Evolutionary conservation across 2,329 filamentous ascomycete species (phyloP).

Genomic region (Iodosphaeria phyllophila): DNA sequence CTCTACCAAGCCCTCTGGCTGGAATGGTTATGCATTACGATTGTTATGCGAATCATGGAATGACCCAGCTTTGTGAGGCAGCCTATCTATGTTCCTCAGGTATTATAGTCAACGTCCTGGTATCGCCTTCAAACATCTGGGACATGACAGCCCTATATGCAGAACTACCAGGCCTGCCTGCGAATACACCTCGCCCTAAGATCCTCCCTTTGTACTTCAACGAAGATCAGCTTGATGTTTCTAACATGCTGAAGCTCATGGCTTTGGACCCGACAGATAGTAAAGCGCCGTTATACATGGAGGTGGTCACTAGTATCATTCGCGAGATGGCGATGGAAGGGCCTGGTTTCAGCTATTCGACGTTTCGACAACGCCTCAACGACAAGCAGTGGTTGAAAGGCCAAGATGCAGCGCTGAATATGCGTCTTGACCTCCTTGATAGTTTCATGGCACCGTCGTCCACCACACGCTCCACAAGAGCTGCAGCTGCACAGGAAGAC

Average conservation of each 20-base stretch:
- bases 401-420: constrained; percentile 32
- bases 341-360: constrained; percentile 20
- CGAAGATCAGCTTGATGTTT: constrained; percentile 24
- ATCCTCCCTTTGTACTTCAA: constrained; percentile 25
- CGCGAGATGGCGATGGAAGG: constrained; percentile 24
- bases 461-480: neutral
- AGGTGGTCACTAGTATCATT: constrained; percentile 19
- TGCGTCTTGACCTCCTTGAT: constrained; percentile 43
- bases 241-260: constrained; percentile 33
- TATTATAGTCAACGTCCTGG: constrained; percentile 26
- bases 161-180: constrained; percentile 12
- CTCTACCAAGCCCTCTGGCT: constrained; percentile 30
- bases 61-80: constrained; percentile 37
- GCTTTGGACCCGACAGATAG: constrained; percentile 18
- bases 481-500: constrained; percentile 6
- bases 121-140: constrained; percentile 23
- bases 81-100: constrained; percentile 29
- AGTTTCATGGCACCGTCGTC: constrained; percentile 32
- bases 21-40: constrained; percentile 50
- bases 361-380: constrained; percentile 17
- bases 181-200: constrained; percentile 11
- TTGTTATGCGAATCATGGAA: constrained; percentile 26
- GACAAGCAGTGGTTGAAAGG: constrained; percentile 12
- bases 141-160: constrained; percentile 21
- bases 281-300: constrained; percentile 26